Evolutionary conservation across 768 basidiomycete genomes (phyloP).

Genomic region (Mycena floridula): DNA sequence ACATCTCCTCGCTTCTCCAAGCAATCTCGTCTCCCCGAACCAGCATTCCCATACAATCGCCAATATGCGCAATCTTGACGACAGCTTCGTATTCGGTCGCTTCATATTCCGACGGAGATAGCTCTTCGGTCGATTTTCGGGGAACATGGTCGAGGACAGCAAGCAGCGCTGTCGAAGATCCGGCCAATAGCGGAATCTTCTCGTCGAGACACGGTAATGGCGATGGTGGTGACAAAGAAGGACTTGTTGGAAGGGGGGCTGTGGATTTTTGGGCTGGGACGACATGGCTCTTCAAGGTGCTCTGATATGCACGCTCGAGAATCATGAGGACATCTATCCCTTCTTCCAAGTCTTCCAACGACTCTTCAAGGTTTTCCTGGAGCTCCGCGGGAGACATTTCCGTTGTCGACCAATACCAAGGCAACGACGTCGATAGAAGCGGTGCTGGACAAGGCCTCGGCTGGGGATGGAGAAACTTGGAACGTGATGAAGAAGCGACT

Average conservation of each 20-base stretch:
- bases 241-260: slow-evolving; percentile 10
- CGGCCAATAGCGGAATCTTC: slow-evolving; percentile 40
- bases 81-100: slow-evolving; percentile 41
- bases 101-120: slow-evolving; percentile 2
- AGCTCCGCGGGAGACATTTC: slow-evolving; percentile 38
- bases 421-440: background rate
- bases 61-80: slow-evolving; percentile 77
- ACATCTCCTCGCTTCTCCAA: slow-evolving; percentile 91
- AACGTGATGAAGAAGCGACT: slow-evolving; percentile 15
- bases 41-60: slow-evolving; percentile 85
- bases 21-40: slow-evolving; percentile 73
- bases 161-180: slow-evolving; percentile 64
- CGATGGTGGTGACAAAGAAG: slow-evolving; percentile 1
- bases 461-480: slow-evolving; percentile 8
- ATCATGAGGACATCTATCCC: slow-evolving; percentile 65
- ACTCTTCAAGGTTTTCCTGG: slow-evolving; percentile 32
- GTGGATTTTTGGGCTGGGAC: slow-evolving; percentile 20
- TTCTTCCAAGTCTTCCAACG: slow-evolving; percentile 60
- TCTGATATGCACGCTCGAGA: slow-evolving; percentile 64
- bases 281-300: slow-evolving; percentile 58
- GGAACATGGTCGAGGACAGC: slow-evolving; percentile 50
- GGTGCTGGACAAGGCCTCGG: background rate
- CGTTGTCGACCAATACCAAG: slow-evolving; percentile 11
- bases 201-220: background rate
- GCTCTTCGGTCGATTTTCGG: background rate